Evolutionary conservation across 768 basidiomycete genomes (phyloP).

Genomic region (Tricholoma saponaceum): DNA sequence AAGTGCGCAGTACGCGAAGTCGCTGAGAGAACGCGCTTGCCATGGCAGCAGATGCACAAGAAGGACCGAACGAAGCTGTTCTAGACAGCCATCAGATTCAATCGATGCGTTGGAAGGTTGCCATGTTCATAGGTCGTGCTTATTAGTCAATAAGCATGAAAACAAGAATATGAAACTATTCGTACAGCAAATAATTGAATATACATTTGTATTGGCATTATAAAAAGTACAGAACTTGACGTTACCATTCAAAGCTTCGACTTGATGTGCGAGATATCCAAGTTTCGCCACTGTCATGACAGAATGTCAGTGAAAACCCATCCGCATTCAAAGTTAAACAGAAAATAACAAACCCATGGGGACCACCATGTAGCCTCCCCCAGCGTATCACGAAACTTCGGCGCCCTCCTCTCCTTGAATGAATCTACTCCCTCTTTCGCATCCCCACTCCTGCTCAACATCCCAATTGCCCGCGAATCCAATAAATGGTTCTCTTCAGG

Average conservation of each 20-base stretch:
- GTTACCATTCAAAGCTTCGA: constrained; percentile 8
- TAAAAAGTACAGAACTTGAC: neutral
- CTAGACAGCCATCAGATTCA: no score
- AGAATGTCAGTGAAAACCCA: neutral
- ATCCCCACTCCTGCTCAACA: constrained; percentile 35
- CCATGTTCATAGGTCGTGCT: no score
- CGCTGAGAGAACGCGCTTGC: no score
- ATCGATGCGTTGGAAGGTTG: no score
- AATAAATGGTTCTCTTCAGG: constrained; percentile 52
- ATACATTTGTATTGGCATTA: neutral
- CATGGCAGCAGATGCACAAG: no score
- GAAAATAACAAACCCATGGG: constrained; percentile 44
- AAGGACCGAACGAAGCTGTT: no score
- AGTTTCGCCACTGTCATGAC: constrained; percentile 9
- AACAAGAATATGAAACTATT: no score
- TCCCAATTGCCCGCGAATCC: constrained; percentile 45
- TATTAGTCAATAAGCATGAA: no score
- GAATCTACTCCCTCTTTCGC: constrained; percentile 43
- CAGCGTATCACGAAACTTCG: constrained; percentile 42
- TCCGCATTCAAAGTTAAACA: neutral
- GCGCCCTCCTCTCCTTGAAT: constrained; percentile 44
- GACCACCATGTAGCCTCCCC: constrained; percentile 40
- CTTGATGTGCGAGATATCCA: constrained; percentile 13
- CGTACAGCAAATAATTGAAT: no score
- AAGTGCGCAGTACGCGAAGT: no score